A percentile compares a stretch with the other conserved stretches of the same genome.
phyloP scores from a whole-genome alignment of 495 filamentous ascomycete genomes.

The Trypethelium eluteriae region DNA sequence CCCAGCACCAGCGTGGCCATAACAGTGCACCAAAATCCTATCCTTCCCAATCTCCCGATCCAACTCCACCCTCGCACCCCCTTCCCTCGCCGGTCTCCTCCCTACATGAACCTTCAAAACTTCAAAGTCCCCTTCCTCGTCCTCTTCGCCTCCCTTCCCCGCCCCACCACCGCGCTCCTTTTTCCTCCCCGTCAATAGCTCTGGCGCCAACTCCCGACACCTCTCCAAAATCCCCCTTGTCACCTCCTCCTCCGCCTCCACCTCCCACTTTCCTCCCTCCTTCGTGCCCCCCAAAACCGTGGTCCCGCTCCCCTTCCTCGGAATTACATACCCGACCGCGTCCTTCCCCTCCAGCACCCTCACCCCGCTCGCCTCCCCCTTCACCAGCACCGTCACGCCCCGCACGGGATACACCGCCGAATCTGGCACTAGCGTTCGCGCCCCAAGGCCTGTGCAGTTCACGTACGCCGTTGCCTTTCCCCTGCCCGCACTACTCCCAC shows the following conservation, averaged over 20 bases:
- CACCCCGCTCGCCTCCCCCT: constrained; percentile 24
- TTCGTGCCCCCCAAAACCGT: constrained; percentile 39
- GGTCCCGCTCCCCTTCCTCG: constrained; percentile 31
- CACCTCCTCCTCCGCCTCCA: constrained; percentile 28
- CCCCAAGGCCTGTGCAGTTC: constrained; percentile 34
- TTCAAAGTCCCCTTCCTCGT: constrained; percentile 34
- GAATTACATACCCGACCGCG: constrained; percentile 32
- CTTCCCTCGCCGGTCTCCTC: constrained; percentile 34
- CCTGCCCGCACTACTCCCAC: constrained; percentile 16
- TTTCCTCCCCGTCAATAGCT: constrained; percentile 26
- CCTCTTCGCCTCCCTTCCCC: not conserved
- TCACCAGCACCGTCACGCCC: constrained; percentile 35
- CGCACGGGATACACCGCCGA: constrained; percentile 30
- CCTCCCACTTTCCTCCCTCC: constrained; percentile 32
- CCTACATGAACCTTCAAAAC: constrained; percentile 36
- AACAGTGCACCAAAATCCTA: constrained; percentile 25
- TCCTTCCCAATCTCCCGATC: constrained; percentile 22
- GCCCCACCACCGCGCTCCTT: too few relatives aligned
- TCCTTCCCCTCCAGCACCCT: constrained; percentile 13
- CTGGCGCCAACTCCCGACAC: constrained; percentile 32
- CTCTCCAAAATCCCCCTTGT: constrained; percentile 32
- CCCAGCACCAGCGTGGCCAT: constrained; percentile 28
- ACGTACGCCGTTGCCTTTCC: constrained; percentile 23
- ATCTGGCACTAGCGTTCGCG: constrained; percentile 28
- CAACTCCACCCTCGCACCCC: constrained; percentile 34